A percentile compares a stretch with the other conserved stretches of the same genome.
Evolutionary conservation across 495 filamentous ascomycete genomes (phyloP).

Genomic region (Bacidia gigantensis): DNA sequence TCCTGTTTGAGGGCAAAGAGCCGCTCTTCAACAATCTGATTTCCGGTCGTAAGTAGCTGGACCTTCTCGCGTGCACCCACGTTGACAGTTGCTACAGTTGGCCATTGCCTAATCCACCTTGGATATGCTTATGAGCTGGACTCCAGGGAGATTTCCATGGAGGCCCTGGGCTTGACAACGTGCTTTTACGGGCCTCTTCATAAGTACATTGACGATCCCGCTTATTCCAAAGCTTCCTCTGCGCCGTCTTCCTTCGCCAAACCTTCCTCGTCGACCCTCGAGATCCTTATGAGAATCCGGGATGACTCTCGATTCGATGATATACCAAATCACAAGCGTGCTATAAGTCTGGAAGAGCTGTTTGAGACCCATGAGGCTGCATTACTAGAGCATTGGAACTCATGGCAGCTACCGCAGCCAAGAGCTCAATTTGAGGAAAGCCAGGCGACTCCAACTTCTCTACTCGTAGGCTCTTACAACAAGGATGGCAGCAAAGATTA

Average conservation of each 20-base stretch:
- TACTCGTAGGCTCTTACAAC: conserved; percentile 45
- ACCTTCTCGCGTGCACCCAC: neutral
- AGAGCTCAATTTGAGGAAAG: conserved; percentile 58
- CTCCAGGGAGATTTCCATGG: conserved; percentile 59
- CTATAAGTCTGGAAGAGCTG: conserved; percentile 44
- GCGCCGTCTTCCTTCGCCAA: conserved; percentile 10
- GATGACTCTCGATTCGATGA: conserved; percentile 28
- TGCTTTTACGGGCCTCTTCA: conserved; percentile 57
- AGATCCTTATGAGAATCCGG: conserved; percentile 43
- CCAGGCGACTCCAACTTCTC: conserved; percentile 57
- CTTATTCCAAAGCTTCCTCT: conserved; percentile 19
- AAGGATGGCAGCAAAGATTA: conserved; percentile 32
- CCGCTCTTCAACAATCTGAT: conserved; percentile 61
- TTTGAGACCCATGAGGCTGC: conserved; percentile 46
- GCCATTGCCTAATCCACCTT: conserved; percentile 73
- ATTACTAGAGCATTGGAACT: conserved; percentile 69
- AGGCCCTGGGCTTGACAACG: conserved; percentile 51
- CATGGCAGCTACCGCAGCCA: conserved; percentile 49
- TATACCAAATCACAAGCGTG: conserved; percentile 38
- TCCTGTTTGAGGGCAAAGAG: conserved; percentile 53
- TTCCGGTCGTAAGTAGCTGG: conserved; percentile 42
- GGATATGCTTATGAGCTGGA: conserved; percentile 69
- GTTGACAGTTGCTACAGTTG: conserved; percentile 38
- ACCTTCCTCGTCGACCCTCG: conserved; percentile 38
- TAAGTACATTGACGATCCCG: conserved; percentile 55